Base-by-base conservation (phyloP, 805 yeast species). In the Helenozyma baotianmanensis region DNA sequence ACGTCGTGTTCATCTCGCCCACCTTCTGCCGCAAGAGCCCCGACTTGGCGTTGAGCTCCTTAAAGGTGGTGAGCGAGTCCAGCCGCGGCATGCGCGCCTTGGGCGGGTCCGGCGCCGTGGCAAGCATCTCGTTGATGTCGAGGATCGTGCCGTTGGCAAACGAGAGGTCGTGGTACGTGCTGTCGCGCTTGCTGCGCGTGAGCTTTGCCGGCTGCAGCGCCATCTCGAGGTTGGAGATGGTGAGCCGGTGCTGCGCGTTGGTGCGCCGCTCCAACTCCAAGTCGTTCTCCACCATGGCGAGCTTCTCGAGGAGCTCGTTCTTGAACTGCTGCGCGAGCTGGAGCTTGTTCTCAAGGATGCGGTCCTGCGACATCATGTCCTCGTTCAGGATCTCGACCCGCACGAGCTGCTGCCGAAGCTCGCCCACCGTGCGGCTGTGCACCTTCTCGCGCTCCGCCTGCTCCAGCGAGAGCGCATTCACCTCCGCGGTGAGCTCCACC, bases 371-470 rank as follows among this genome's bases (percentile, higher is more conserved):
- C 34, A 60, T 64, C 60, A 63, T 58, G 30, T 50, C 55, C 33
- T 68, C 74, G 40, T 68, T 67, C 15, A 51, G 47, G n/a, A 68
- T 67, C 38, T 68, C 74, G 15, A 62, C 50, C n/a, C 59, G 52
- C 4, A 67, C 67, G 19, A 68, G 42, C 25, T 54, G 47, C 27
- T 53, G 57, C 33, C 53, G 59, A 21, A 64, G 47, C 2, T 33
- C 32, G 2, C 40, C 38, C 10, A 53, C 42, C 21, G 50, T 43
- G 7, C 38, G 40, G 15, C 58, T 61, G 23, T 43, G 33, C 6
- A 32, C 42, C n/a, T 40, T 40, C 9, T 39, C 39, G 29, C 32
- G 29, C 12, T 38, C 40, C 11, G 26, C 33, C 14, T 37, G 13
- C 6, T 35, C 28, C 4, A 42, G 43, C 15, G 49, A 45, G n/a